Evolutionary conservation across 352 stramenopile genomes (phyloP).

Genomic region (Pythium guiyangense): DNA sequence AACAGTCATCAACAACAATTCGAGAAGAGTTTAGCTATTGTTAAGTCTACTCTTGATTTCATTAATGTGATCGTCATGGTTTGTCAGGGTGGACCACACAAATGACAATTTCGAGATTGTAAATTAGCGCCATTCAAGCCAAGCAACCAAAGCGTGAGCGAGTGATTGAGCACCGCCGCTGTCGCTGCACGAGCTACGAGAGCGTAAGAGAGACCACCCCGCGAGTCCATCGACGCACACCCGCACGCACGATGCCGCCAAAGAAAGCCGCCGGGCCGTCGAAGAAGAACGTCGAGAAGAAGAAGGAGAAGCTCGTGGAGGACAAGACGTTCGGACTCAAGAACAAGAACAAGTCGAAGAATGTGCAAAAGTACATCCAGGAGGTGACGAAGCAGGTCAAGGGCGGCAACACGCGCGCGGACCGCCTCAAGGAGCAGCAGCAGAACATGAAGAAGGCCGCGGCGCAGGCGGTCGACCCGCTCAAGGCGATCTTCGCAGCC

Average conservation of each 20-base stretch:
- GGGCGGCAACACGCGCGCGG: constrained; percentile 66
- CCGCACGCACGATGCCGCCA: constrained; percentile 55
- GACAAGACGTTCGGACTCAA: constrained; percentile 99
- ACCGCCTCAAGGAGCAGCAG: constrained; percentile 74
- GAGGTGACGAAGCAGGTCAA: constrained; percentile 89
- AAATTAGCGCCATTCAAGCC: too few relatives aligned
- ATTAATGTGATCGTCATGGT: too few relatives aligned
- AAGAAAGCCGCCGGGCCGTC: constrained; percentile 64
- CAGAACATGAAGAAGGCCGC: constrained; percentile 73
- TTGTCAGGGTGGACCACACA: too few relatives aligned
- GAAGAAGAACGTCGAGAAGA: constrained; percentile 90
- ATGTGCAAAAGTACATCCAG: constrained; percentile 93
- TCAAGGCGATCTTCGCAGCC: constrained; percentile 82
- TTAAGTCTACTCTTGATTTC: too few relatives aligned
- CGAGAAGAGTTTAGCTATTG: too few relatives aligned
- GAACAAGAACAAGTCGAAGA: constrained; percentile 99
- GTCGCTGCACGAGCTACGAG: too few relatives aligned
- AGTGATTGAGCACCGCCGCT: too few relatives aligned
- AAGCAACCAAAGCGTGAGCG: too few relatives aligned
- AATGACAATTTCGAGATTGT: too few relatives aligned
- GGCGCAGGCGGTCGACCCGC: constrained; percentile 63
- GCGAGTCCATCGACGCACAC: too few relatives aligned
- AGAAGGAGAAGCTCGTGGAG: constrained; percentile 93
- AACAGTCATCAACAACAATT: too few relatives aligned
- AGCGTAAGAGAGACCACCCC: too few relatives aligned